A percentile compares a stretch with the other conserved stretches of the same genome.
Evolutionary conservation across 1,284 basidiomycete species (phyloP).

Genomic region (Entoloma clypeatum): DNA sequence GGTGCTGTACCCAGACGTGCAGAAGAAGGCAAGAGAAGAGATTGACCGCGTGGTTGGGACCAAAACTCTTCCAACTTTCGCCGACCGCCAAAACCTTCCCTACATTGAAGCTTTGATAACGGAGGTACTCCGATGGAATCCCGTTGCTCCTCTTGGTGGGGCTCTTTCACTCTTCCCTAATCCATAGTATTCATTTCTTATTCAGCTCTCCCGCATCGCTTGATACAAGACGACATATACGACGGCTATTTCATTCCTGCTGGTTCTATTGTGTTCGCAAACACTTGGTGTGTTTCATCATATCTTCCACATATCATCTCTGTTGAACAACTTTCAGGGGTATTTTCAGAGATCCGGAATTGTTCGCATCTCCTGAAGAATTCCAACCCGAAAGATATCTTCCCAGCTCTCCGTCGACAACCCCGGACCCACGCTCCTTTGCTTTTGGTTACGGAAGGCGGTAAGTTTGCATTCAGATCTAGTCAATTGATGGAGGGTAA

Average conservation of each 20-base stretch:
- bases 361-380: slow-evolving; percentile 6
- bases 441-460: slow-evolving; percentile 10
- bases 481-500: neutral
- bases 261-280: slow-evolving; percentile 23
- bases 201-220: slow-evolving; percentile 2
- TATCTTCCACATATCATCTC: neutral
- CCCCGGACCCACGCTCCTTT: slow-evolving; percentile 2
- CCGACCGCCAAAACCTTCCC: slow-evolving; percentile 40
- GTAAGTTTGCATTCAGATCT: slow-evolving; percentile 1
- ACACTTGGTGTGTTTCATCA: slow-evolving; percentile 8
- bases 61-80: slow-evolving; percentile 42
- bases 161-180: neutral
- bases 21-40: slow-evolving; percentile 40
- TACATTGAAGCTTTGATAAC: slow-evolving; percentile 43
- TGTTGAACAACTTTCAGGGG: slow-evolving; percentile 3
- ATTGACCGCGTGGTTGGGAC: slow-evolving; percentile 43
- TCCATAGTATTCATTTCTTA: neutral
- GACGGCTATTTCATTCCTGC: slow-evolving; percentile 12
- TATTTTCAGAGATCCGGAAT: slow-evolving; percentile 8
- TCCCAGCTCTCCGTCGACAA: neutral
- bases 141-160: slow-evolving; percentile 9
- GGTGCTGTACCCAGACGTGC: slow-evolving; percentile 32
- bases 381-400: slow-evolving; percentile 9
- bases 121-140: slow-evolving; percentile 46
- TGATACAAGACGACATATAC: slow-evolving; percentile 8